A percentile compares a stretch with the other conserved stretches of the same genome.
These are phyloP conservation scores for Fomitopsis pinicola DNA, from an alignment of 1,284 basidiomycete species.

Conservation along the genomic window DNA sequence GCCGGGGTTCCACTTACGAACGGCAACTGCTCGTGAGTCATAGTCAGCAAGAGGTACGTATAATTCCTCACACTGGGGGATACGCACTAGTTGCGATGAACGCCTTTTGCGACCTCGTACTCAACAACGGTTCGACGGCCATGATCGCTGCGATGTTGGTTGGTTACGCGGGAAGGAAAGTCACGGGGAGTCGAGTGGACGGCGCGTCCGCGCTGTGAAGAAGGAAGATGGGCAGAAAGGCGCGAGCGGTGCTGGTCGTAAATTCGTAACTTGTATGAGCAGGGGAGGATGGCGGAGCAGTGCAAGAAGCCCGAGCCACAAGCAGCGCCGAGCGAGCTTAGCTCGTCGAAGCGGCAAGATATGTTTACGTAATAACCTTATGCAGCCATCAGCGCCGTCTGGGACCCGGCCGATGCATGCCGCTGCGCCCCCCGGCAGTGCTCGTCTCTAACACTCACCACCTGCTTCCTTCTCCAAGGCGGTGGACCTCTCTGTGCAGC, in stretches of 20 bases:
- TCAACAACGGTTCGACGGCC: slow-evolving; percentile 62
- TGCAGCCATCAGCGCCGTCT: background rate
- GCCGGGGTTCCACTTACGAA: slow-evolving; percentile 22
- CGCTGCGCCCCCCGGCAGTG: too few species aligned
- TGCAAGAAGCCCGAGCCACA: slow-evolving; percentile 1
- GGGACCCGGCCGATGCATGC: background rate
- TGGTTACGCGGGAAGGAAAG: background rate
- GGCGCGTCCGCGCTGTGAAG: background rate
- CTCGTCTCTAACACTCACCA: too few species aligned
- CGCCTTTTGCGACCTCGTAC: slow-evolving; percentile 59
- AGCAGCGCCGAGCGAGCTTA: background rate
- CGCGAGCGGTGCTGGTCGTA: background rate
- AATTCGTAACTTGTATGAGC: background rate
- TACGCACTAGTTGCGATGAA: slow-evolving; percentile 61
- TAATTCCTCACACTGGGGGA: background rate
- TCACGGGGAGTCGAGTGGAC: background rate
- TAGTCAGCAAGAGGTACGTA: background rate
- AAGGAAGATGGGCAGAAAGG: background rate
- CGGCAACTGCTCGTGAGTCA: slow-evolving; percentile 16
- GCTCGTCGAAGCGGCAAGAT: background rate
- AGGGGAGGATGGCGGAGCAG: background rate
- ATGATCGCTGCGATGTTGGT: slow-evolving; percentile 31
- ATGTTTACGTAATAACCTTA: background rate
- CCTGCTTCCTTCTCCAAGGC: too few species aligned
- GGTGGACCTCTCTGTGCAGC: too few species aligned